Evolutionary conservation across 192 early-diverging fungal species (phyloP).

Genomic region (Podila minutissima): DNA sequence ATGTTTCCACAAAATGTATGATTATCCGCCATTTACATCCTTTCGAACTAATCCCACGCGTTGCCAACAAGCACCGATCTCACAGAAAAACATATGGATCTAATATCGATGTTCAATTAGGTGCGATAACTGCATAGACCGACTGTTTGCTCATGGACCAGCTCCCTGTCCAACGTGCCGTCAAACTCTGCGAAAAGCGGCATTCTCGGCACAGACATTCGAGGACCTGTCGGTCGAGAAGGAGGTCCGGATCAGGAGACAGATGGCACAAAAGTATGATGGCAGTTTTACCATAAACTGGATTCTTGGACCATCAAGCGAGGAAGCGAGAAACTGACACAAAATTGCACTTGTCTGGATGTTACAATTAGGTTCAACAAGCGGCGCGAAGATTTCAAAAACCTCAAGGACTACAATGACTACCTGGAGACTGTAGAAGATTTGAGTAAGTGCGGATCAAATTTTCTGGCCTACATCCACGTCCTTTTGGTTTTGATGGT

Average conservation of each 20-base stretch:
- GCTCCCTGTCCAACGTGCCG: constrained; percentile 93
- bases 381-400: constrained; percentile 88
- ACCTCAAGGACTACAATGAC: constrained; percentile 82
- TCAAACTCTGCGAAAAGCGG: constrained; percentile 78
- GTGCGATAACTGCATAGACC: constrained; percentile 93
- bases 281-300: not conserved
- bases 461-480: not conserved
- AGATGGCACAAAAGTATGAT: constrained; percentile 72
- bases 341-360: not conserved
- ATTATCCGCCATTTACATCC: not conserved
- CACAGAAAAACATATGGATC: not conserved
- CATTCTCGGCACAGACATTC: constrained; percentile 91
- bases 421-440: constrained; percentile 94
- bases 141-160: constrained; percentile 84
- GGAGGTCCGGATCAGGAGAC: constrained; percentile 87
- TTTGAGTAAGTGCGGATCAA: constrained; percentile 61
- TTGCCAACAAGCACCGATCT: not conserved
- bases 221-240: constrained; percentile 96
- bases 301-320: not conserved
- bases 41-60: not conserved
- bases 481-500: not conserved
- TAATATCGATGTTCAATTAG: constrained; percentile 46
- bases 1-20: constrained; percentile 95
- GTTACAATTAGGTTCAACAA: constrained; percentile 80
- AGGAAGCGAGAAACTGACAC: not conserved